These are phyloP conservation scores for Pythium phragmitis DNA, from an alignment of 352 stramenopile genomes.

Conservation along the genomic window DNA sequence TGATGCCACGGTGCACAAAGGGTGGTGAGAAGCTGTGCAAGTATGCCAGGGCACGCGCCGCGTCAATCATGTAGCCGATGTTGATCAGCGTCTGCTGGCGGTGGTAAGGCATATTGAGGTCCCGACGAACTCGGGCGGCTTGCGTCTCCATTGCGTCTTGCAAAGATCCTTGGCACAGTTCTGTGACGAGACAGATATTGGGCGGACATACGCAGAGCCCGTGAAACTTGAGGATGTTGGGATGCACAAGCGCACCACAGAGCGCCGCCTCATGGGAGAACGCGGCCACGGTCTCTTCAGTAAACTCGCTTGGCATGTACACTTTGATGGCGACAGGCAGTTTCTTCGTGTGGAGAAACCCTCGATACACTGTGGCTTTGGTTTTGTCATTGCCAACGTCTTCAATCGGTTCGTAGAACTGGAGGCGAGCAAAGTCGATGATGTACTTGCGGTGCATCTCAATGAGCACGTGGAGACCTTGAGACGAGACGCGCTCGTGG, in stretches of 20 bases:
- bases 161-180: slow-evolving; percentile 51
- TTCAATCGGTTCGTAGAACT: slow-evolving; percentile 42
- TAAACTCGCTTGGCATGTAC: slow-evolving; percentile 49
- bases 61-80: slow-evolving; percentile 48
- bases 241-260: slow-evolving; percentile 40
- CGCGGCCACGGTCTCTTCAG: slow-evolving; percentile 37
- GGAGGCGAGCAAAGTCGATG: slow-evolving; percentile 53
- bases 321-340: slow-evolving; percentile 54
- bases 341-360: slow-evolving; percentile 31
- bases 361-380: slow-evolving; percentile 46
- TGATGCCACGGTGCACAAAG: slow-evolving; percentile 56
- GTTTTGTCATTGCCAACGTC: slow-evolving; percentile 36
- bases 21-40: slow-evolving; percentile 50
- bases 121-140: neutral
- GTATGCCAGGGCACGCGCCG: slow-evolving; percentile 42
- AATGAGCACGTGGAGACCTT: slow-evolving; percentile 49
- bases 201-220: slow-evolving; percentile 54
- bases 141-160: slow-evolving; percentile 20
- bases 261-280: slow-evolving; percentile 53
- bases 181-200: slow-evolving; percentile 50
- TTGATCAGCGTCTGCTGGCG: slow-evolving; percentile 36
- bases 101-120: slow-evolving; percentile 1
- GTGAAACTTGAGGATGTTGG: slow-evolving; percentile 50
- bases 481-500: slow-evolving; percentile 40
- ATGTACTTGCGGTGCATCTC: slow-evolving; percentile 47